Evolutionary conservation across 768 basidiomycete species (phyloP).

Genomic region (Hygrocybe coccinea): DNA sequence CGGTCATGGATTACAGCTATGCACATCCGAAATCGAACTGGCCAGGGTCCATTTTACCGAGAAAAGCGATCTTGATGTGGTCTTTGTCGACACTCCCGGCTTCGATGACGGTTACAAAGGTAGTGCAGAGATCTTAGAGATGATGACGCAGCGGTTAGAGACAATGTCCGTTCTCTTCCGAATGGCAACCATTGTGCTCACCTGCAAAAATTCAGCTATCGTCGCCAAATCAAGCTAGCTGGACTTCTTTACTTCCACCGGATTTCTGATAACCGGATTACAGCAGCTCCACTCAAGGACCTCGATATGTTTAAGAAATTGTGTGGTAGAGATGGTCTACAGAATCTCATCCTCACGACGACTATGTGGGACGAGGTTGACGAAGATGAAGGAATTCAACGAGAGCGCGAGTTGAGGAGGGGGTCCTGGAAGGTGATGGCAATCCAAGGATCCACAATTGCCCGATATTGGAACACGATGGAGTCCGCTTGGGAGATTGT

Average conservation of each 20-base stretch:
- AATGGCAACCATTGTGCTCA: no score
- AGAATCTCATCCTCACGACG: constrained; percentile 9
- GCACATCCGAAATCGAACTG: not conserved
- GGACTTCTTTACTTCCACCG: constrained; percentile 22
- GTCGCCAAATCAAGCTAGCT: constrained; percentile 8
- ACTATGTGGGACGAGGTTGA: constrained; percentile 13
- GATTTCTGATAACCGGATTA: constrained; percentile 16
- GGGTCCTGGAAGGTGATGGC: constrained; percentile 8
- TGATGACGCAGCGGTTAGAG: not conserved
- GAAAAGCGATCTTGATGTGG: not conserved
- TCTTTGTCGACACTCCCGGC: not conserved
- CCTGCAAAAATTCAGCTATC: not conserved
- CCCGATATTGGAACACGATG: constrained; percentile 5
- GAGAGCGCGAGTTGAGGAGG: constrained; percentile 7
- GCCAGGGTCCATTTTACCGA: not conserved
- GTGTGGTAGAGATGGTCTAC: constrained; percentile 11
- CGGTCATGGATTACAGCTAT: not conserved
- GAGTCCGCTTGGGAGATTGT: constrained; percentile 12
- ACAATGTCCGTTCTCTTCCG: not conserved
- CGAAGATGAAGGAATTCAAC: not conserved
- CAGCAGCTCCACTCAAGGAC: constrained; percentile 7
- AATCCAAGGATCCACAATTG: not conserved
- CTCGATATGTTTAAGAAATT: constrained; percentile 13
- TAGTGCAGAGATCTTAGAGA: not conserved
- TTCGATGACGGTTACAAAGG: not conserved